Base-by-base conservation (phyloP, 495 filamentous ascomycete species). In the Recurvomyces mirabilis region DNA sequence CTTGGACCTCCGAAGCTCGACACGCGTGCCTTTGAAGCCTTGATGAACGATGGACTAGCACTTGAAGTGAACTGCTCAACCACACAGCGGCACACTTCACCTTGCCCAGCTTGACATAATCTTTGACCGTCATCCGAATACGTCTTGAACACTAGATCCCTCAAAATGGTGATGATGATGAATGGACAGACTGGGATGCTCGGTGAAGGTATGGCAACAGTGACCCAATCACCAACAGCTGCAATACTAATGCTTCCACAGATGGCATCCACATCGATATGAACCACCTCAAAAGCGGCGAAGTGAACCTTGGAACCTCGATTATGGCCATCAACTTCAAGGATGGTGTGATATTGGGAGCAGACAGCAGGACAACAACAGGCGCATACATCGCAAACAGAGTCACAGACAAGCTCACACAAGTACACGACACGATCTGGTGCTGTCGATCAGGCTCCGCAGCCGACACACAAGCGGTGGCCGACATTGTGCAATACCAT, bases 231-330 rank as follows among this genome's bases (percentile, higher is more conserved):
- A 9, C 32, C 7, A 6, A 14, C 6, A 35, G n/a, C 9, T 35
- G 15, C 15, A 2, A 37, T 19, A 4, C 34, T 37, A 13, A 37
- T 37, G 17, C 5, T 20, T 28, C 11, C 11, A 50, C 62, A 98
- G 91, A 98, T 88, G 91, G 91, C 60, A 94, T 98, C 60, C 91
- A 98, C 65, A 68, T 98, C 41, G 91, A 98, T 60, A 96, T 98
- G 91, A 82, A 94, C 53, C 82, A 89, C 55, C 61, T 91, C 51
- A 91, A 93, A 75, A 83, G 78, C 57, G 86, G 86, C 33, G 86
- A 93, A 65, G 74, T 67, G 60, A 94, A 96, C 66, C 73, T 98
- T 48, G 91, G 91, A 68, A 98, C 91, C 52, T 95, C 91, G 43
- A 98, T 98, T 61, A 87, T 87, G 81, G 82, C 91, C 28, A 86